Evolutionary conservation across 768 basidiomycete genomes (phyloP).

Genomic region (Boletus coccyginus): DNA sequence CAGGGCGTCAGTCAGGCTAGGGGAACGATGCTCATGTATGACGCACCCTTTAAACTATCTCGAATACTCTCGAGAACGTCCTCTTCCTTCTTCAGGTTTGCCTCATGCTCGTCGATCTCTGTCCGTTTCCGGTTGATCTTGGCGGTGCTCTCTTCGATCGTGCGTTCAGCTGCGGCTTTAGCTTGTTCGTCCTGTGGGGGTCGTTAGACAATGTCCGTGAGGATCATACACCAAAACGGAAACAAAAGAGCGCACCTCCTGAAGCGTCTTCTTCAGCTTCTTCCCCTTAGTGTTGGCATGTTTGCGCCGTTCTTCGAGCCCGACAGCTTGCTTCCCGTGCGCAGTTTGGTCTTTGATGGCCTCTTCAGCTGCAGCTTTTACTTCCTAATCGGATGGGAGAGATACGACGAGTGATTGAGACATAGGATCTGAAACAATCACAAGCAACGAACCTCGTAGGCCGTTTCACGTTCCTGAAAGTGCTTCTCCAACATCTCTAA

Average conservation of each 20-base stretch:
- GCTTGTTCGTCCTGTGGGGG: conserved; percentile 56
- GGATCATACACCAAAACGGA: background rate
- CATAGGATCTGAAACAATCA: background rate
- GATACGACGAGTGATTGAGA: background rate
- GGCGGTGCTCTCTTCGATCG: conserved; percentile 61
- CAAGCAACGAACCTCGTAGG: conserved; percentile 57
- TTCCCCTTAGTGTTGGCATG: conserved; percentile 76
- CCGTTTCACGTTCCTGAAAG: conserved; percentile 64
- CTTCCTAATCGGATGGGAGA: conserved; percentile 47
- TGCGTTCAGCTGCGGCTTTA: conserved; percentile 58
- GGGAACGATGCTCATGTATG: background rate
- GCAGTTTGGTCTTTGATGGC: conserved; percentile 79
- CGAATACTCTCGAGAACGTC: conserved; percentile 77
- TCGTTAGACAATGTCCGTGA: background rate
- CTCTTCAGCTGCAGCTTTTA: conserved; percentile 67
- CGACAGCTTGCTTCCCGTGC: conserved; percentile 71
- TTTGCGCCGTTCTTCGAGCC: conserved; percentile 82
- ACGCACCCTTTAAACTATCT: conserved; percentile 78
- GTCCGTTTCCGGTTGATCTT: conserved; percentile 69
- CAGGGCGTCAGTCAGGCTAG: background rate
- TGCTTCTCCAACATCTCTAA: conserved; percentile 64
- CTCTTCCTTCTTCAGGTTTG: conserved; percentile 72
- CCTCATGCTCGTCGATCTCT: conserved; percentile 70
- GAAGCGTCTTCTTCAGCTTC: conserved; percentile 84
- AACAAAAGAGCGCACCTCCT: conserved; percentile 55